Evolutionary conservation across 805 yeast species (phyloP).

Genomic region (Saturnispora zaruensis): DNA sequence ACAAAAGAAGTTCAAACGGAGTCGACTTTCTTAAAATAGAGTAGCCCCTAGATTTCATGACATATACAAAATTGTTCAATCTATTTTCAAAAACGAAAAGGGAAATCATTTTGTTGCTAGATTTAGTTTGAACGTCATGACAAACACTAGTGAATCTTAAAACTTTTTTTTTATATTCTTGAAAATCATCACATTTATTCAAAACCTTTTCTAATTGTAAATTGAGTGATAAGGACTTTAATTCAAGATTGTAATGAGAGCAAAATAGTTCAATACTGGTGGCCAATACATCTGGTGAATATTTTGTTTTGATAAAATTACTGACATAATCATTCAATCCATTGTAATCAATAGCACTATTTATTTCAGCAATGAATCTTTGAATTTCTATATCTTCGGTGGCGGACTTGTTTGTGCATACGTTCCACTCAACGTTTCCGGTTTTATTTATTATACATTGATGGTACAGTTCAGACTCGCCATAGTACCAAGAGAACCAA

Average conservation of each 20-base stretch:
- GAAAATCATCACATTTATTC: conserved; percentile 19
- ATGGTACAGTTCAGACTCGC: conserved; percentile 18
- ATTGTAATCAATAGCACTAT: conserved; percentile 6
- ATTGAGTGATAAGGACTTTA: conserved; percentile 20
- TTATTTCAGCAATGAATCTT: conserved; percentile 12
- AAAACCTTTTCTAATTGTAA: conserved; percentile 26
- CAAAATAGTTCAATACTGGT: conserved; percentile 32
- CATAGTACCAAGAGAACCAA: conserved; percentile 23
- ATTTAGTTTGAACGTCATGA: conserved; percentile 50
- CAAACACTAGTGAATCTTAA: conserved; percentile 62
- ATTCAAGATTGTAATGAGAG: conserved; percentile 10
- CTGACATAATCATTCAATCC: conserved; percentile 32
- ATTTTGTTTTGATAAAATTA: conserved; percentile 38
- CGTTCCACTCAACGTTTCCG: conserved; percentile 14
- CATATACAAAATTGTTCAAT: conserved; percentile 16
- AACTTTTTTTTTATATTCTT: conserved; percentile 48
- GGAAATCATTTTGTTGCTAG: conserved; percentile 19
- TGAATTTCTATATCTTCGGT: conserved; percentile 8
- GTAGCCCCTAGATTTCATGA: conserved; percentile 30
- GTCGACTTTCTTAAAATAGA: conserved; percentile 30
- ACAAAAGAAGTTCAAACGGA: conserved; percentile 27
- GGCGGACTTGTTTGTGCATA: conserved; percentile 6
- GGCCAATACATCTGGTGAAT: conserved; percentile 39
- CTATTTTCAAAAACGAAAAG: conserved; percentile 16
- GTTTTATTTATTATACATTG: conserved; percentile 12